Evolutionary conservation across 306 rosid species (phyloP).

Genomic region (Inga laurina): DNA sequence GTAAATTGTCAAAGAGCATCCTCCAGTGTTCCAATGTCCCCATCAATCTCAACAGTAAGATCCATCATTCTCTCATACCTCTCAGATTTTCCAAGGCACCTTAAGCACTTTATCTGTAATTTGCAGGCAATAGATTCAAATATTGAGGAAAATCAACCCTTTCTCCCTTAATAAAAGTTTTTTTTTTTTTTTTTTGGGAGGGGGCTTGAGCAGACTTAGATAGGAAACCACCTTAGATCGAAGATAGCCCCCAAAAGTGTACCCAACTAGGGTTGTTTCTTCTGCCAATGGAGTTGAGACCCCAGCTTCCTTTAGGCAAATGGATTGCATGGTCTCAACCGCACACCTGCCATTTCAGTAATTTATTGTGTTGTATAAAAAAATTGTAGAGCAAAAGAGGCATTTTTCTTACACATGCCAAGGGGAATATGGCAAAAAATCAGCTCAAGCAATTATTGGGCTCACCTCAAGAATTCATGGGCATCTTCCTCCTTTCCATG

Average conservation of each 20-base stretch:
- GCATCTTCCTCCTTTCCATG: slow-evolving; percentile 87
- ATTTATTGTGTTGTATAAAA: slow-evolving; percentile 31
- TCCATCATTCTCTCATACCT: slow-evolving; percentile 81
- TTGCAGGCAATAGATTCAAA: slow-evolving; percentile 35
- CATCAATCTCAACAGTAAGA: slow-evolving; percentile 81
- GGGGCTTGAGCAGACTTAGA: slow-evolving; percentile 4
- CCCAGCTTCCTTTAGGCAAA: slow-evolving; percentile 70
- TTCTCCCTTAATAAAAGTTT: slow-evolving; percentile 2
- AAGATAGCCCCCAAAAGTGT: slow-evolving; percentile 79
- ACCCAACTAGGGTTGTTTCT: slow-evolving; percentile 74
- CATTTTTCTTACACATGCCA: not conserved
- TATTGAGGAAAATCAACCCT: not conserved
- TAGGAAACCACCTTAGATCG: slow-evolving; percentile 68
- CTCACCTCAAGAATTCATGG: slow-evolving; percentile 85
- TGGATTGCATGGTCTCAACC: slow-evolving; percentile 83
- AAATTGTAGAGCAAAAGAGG: slow-evolving; percentile 16
- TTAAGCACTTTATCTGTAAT: slow-evolving; percentile 74
- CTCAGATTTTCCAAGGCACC: slow-evolving; percentile 74
- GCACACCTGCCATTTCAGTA: slow-evolving; percentile 64
- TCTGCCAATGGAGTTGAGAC: slow-evolving; percentile 59
- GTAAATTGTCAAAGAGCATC: slow-evolving; percentile 87
- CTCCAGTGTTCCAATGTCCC: slow-evolving; percentile 79
- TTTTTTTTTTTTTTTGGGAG: not conserved
- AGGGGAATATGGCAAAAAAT: slow-evolving; percentile 17
- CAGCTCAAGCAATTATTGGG: slow-evolving; percentile 33